Evolutionary conservation across 1,139 yeast species (phyloP), one percentile per base, ranked within the genome.

Genomic region (Petasospora rhodanensis): DNA sequence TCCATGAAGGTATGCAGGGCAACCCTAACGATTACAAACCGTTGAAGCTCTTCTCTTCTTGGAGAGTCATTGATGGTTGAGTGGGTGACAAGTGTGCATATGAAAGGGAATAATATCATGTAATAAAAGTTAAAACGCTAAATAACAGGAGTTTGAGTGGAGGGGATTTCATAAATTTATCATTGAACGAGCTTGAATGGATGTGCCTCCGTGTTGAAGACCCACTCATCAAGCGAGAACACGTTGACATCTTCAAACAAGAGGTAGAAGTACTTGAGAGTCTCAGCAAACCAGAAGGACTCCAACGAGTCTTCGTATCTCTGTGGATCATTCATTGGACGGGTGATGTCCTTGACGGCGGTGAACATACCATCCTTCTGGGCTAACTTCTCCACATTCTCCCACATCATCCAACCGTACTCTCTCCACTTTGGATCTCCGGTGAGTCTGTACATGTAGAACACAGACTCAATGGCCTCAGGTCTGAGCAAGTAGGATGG

Each of bases 131-230:
- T n/a, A n/a, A n/a, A n/a, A n/a, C n/a, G n/a, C n/a, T n/a, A n/a
- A n/a, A n/a, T n/a, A n/a, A n/a, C n/a, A n/a, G n/a, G n/a, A n/a
- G n/a, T n/a, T n/a, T n/a, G n/a, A n/a, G n/a, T n/a, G n/a, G n/a
- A n/a, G n/a, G n/a, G n/a, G n/a, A n/a, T n/a, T n/a, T n/a, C n/a
- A n/a, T 27, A 17, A 13, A 18, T 14, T 13, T 18, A 19, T 14
- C n/a, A 28, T 20, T 29, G 24, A 10, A 24, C 40, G 25, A 47
- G 31, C 33, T 71, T 76, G 58, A 83, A 70, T 14, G 91, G 83
- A 56, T 84, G 94, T 0, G 93, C 94, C 50, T 82, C 87, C 7
- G 87, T 78, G 51, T 84, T 83, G 57, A 78, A 77, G 9, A 84
- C 83, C 50, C 72, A 81, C 32, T 82, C 72, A 51, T 80, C 86